Evolutionary conservation across 164 flowering plant genomes (phyloP), one percentile per base, ranked within the genome.

Genomic region (Dillenia turbinata): DNA sequence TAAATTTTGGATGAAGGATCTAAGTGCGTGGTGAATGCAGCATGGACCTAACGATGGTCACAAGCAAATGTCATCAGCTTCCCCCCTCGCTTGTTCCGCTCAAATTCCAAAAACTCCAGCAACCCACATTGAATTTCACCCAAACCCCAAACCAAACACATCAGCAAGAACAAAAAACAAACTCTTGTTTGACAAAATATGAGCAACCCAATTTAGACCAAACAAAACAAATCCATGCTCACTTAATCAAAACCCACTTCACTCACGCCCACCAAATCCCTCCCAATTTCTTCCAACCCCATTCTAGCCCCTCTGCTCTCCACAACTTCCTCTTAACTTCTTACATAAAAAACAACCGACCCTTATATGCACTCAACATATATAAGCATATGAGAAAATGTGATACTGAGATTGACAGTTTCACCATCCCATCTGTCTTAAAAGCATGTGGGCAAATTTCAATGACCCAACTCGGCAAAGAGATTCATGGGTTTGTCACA

Each of bases 181-280:
- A 49, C 56, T 1, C 65, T 9, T 55, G 54, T 49, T 26, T 58
- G 52, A 10, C 70, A 12, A 51, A 33, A 10, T 55, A 57, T 51
- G 54, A 59, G 10, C 54, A 62, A 13, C 46, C 61, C 53, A 69
- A 65, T 61, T 62, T 83, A 22, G 74, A 78, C 14, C 77, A 75
- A 59, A 80, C 85, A 56, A 74, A 70, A 65, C 85, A 80, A 78
- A 60, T 75, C 57, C 90, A 85, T 63, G 78, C 83, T 75, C 77
- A 69, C 63, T 57, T 83, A 60, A 70, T 79, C 66, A 79, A 76
- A 72, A 74, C 81, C 73, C 77, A 65, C 16, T 70, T 75, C 64
- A 51, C 65, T 52, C 66, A 65, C 59, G 16, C 62, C 56, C 71
- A 33, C 46, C 68, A 56, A 12, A 45, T 60, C 45, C 46, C 66